Evolutionary conservation across 345 rosid species (phyloP), one percentile per base, ranked within the genome.

Genomic region (Triadica sebifera): DNA sequence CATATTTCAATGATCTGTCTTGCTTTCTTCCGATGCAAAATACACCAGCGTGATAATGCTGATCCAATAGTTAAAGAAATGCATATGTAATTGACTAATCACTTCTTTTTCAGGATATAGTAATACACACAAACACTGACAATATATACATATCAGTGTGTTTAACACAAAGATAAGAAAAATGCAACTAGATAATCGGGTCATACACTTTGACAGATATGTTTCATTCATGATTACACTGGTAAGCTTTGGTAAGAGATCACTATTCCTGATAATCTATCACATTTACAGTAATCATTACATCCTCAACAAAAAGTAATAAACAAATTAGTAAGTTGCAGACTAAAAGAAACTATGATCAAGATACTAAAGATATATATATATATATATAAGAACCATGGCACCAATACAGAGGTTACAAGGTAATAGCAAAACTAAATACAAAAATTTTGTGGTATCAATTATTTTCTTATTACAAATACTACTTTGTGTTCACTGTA

Each of bases 1-100:
- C 94, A 90, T 38, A 85, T 83, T 82, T 90, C 94, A 79, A 90
- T 92, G 75, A 88, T 82, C 77, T 83, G 89, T 76, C 84, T 90
- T 67, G 94, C 94, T 77, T 82, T 90, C 82, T 88, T 88, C 69
- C 92, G 84, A 70, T 90, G 87, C 71, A 83, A 67, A 74, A 90
- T 74, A 77, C 94, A 90, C 94, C 92, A 90, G 49, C 80, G 84
- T 49, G 94, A 90, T 85, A 90, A 85, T 41, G 92, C 94, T 90
- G 81, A 78, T 56, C 34, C 56, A 74, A 77, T 19, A 67, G 61
- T 78, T 72, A 75, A 81, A 80, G 85, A 64, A 77, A 70, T 24
- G 62, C 70, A 75, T 53, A 8, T 20, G 76, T 9, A 67, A 49
- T 25, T 61, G 34, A 34, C 47, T 16, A 58, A 52, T 50, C 45